Conservation (phyloP, 768 basidiomycete genomes). For the Ramaria sp. region DNA sequence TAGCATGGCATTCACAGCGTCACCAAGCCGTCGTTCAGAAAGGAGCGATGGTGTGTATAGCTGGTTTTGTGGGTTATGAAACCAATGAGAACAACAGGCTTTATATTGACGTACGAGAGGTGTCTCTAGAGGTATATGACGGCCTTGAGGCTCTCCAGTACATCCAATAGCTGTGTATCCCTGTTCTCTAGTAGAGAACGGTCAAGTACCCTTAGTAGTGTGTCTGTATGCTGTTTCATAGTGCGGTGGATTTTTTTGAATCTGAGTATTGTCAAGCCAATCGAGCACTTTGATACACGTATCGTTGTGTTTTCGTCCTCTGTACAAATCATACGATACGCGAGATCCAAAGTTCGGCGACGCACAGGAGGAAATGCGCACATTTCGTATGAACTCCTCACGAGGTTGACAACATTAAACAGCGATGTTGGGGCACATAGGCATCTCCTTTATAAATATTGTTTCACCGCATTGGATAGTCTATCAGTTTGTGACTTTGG, state of each 20-base stretch:
- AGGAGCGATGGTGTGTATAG: conserved; percentile 66
- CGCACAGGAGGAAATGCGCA: conserved; percentile 69
- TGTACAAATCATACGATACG: conserved; percentile 67
- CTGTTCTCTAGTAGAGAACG: conserved; percentile 86
- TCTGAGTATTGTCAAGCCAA: conserved; percentile 70
- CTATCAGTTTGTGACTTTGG: conserved; percentile 66
- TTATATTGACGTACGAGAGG: conserved; percentile 48
- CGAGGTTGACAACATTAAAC: conserved; percentile 52
- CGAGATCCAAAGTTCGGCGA: conserved; percentile 44
- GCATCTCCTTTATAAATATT: conserved; percentile 70
- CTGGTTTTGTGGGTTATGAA: conserved; percentile 26
- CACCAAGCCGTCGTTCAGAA: conserved; percentile 64
- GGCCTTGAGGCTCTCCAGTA: conserved; percentile 87
- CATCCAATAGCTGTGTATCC: conserved; percentile 94
- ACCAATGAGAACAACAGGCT: conserved; percentile 8
- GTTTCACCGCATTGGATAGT: conserved; percentile 88
- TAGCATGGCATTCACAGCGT: conserved; percentile 79
- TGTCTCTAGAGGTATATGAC: conserved; percentile 77
- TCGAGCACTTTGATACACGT: conserved; percentile 51
- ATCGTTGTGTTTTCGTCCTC: conserved; percentile 92
- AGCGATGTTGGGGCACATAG: conserved; percentile 73
- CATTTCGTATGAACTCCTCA: conserved; percentile 61
- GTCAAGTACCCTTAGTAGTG: conserved; percentile 60
- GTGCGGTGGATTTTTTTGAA: conserved; percentile 58
- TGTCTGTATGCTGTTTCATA: conserved; percentile 45